A percentile compares a stretch with the other conserved stretches of the same genome.
Conservation (phyloP, 2,329 filamentous ascomycete genomes). For the Harringtonia lauricola region DNA sequence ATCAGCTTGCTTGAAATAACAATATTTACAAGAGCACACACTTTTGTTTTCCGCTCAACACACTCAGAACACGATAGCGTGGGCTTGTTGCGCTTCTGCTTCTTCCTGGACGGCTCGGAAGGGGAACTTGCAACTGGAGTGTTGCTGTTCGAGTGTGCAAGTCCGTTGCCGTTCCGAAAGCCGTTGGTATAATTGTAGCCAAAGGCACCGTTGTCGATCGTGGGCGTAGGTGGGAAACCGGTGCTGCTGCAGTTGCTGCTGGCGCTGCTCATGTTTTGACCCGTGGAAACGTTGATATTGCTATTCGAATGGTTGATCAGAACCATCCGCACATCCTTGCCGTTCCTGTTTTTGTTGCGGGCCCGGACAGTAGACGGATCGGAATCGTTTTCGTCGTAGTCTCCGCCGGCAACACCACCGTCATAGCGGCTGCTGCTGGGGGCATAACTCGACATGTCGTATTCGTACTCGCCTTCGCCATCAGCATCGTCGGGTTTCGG, state of each 20-base stretch:
- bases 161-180: not conserved
- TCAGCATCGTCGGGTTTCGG: slow-evolving; percentile 4
- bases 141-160: not conserved
- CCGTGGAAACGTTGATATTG: not conserved
- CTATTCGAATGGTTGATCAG: slow-evolving; percentile 8
- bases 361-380: not conserved
- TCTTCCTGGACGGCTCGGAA: slow-evolving; percentile 44
- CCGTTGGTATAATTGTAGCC: not conserved
- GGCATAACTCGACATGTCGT: slow-evolving; percentile 3
- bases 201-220: not conserved
- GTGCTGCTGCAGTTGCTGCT: slow-evolving; percentile 8
- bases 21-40: slow-evolving; percentile 17
- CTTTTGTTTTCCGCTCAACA: slow-evolving; percentile 74
- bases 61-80: slow-evolving; percentile 71
- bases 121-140: slow-evolving; percentile 13
- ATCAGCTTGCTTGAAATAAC: not conserved
- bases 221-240: slow-evolving; percentile 8
- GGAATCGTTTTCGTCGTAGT: slow-evolving; percentile 3
- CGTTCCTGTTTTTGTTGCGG: slow-evolving; percentile 6
- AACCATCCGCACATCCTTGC: slow-evolving; percentile 9
- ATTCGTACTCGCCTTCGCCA: slow-evolving; percentile 10
- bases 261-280: slow-evolving; percentile 9
- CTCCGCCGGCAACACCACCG: slow-evolving; percentile 2
- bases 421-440: slow-evolving; percentile 3
- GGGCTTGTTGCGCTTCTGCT: slow-evolving; percentile 77